A percentile compares a stretch with the other conserved stretches of the same genome.
Evolutionary conservation across 257 asterid species (phyloP).

Genomic region (Solanum gandarillasii): DNA sequence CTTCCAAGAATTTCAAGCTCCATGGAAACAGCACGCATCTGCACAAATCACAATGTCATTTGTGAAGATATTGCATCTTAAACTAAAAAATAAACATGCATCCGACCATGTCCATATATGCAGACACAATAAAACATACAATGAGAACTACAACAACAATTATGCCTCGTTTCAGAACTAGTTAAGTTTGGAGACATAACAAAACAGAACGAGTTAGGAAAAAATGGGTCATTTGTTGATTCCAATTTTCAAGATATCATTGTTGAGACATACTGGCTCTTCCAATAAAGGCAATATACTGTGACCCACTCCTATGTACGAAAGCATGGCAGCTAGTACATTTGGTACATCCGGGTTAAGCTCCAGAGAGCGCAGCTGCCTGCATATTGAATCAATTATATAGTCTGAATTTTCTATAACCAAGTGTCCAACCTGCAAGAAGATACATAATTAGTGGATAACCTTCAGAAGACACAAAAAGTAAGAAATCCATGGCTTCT

Average conservation of each 20-base stretch:
- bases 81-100: background rate
- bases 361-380: slow-evolving; percentile 86
- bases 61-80: background rate
- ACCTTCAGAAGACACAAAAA: slow-evolving; percentile 7
- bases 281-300: slow-evolving; percentile 85
- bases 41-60: background rate
- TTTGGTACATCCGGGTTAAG: slow-evolving; percentile 85
- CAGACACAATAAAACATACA: background rate
- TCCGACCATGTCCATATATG: background rate
- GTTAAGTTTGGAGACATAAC: background rate
- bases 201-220: background rate
- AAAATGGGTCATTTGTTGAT: background rate
- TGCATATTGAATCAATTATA: slow-evolving; percentile 77
- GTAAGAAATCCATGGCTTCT: slow-evolving; percentile 12
- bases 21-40: slow-evolving; percentile 83
- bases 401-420: slow-evolving; percentile 86
- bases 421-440: slow-evolving; percentile 89
- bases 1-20: slow-evolving; percentile 98
- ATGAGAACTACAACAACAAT: background rate
- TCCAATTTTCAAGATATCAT: background rate
- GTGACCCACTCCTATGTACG: slow-evolving; percentile 79
- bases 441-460: background rate
- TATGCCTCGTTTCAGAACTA: background rate
- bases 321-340: slow-evolving; percentile 91
- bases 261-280: slow-evolving; percentile 63